Evolutionary conservation across 1,139 yeast species (phyloP), one percentile per base, ranked within the genome.

Genomic region (Hemisphaericaspora subhashii): DNA sequence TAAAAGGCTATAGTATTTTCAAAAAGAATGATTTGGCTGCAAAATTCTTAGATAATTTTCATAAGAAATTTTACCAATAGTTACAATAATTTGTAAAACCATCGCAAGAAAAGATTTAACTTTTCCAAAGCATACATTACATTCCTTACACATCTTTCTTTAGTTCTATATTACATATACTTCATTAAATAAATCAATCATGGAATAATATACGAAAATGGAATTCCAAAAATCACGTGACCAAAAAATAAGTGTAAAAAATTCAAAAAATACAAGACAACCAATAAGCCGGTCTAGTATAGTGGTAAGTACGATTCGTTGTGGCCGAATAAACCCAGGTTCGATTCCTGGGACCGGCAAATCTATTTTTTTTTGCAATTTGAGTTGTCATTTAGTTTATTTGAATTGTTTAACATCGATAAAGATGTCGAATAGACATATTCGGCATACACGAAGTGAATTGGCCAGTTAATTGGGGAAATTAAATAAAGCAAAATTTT

Each of bases 301-400:
- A 33, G 36, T 33, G 36, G 36, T 33, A 17, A 33, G 36, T 33
- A 33, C 36, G 25, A 27, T 15, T 33, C 36, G 36, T 33, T 33
- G 36, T 33, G 36, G 36, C 36, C 36, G 36, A 33, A 15, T 27
- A 33, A 25, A 33, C 36, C 36, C 36, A 33, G 36, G 36, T 33
- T 33, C 36, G 36, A 33, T 33, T 33, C 36, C 36, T 33, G 36
- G 36, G 36, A 33, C 36, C 36, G 36, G 36, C 36, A 33, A 10
- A 10, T 22, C 10, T 33, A n/a, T 12, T 33, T 33, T 31, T 31
- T 31, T 31, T 29, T 16, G 8, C 21, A 29, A 13, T 28, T 10
- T 7, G 8, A 26, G 11, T 8, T 12, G 8, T 26, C n/a, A n/a
- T n/a, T n/a, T n/a, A n/a, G n/a, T n/a, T n/a, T n/a, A n/a, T n/a